Base-by-base conservation (phyloP, 1,139 yeast genomes). In the Suhomyces anneliseae region DNA sequence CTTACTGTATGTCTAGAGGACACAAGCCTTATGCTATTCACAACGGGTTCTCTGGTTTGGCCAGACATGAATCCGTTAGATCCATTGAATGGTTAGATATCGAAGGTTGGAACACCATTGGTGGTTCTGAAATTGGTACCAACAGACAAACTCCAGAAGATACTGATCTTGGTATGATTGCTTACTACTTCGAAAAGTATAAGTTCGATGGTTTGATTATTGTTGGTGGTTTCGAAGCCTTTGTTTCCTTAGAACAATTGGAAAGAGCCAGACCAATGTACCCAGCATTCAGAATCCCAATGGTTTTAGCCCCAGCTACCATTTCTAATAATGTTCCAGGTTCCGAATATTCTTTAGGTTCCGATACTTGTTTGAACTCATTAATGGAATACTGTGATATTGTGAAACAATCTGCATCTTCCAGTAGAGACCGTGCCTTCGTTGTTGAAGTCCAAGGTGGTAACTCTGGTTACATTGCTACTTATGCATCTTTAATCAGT, bases 381-480 rank as follows among this genome's bases (percentile, higher is more conserved):
- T 79, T 93, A 66, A 90, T 90, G 62, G 80, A 85, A 49, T 93
- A 93, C 73, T 92, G 98, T 76, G 99, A 93, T 67, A 90, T 90
- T 29, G 88, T 93, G 55, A 90, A 92, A 70, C 98, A 90, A 72
- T 83, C 93, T 40, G 98, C 99, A 3, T 84, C 97, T 19, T 90
- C 98, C 24, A 86, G 97, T 4, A 83, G 99, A 72, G 88, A 95
- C 59, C 82, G 99, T 62, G 95, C 89, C 7, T 93, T 93, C 65
- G 97, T 93, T 29, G 96, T 93, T 52, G 99, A 93, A 62, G 96
- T 89, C 34, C 98, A 93, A 74, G 99, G 99, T 58, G 99, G 98
- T 47, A 87, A 90, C 69, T 86, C 95, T 8, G 99, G 99, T 32
- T 93, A 82, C 66, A 83, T 93, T 59, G 97, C 98, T 10, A 83